Evolutionary conservation across 129 eudicot genomes (phyloP).

Genomic region (Pittosporum tobira): DNA sequence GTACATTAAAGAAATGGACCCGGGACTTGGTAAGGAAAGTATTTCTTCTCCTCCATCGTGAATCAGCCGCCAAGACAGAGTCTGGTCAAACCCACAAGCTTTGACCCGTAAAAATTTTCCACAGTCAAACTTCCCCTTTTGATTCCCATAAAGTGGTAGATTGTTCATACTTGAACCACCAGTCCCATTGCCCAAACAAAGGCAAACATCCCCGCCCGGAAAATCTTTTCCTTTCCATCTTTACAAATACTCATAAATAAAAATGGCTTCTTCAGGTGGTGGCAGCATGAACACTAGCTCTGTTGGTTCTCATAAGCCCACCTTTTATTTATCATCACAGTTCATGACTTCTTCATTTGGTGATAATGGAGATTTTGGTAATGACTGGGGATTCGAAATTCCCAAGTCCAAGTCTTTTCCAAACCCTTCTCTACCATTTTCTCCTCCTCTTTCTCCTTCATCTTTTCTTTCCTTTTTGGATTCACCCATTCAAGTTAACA

Average conservation of each 20-base stretch:
- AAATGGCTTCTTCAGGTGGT: too few relatives aligned
- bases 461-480: slow-evolving; percentile 36
- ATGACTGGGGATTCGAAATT: slow-evolving; percentile 6
- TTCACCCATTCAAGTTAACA: slow-evolving; percentile 31
- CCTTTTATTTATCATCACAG: not conserved
- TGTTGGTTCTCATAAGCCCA: too few relatives aligned
- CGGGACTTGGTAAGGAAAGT: too few relatives aligned
- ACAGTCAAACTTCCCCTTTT: not conserved
- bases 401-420: slow-evolving; percentile 23
- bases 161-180: not conserved
- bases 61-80: not conserved
- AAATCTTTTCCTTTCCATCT: not conserved
- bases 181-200: not conserved
- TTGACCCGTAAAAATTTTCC: not conserved
- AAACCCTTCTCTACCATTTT: slow-evolving; percentile 27
- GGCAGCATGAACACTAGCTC: too few relatives aligned
- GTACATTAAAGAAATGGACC: too few relatives aligned
- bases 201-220: too few relatives aligned
- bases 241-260: not conserved
- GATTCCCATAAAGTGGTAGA: not conserved
- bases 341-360: slow-evolving; percentile 13
- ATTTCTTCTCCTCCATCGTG: not conserved
- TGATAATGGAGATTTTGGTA: slow-evolving; percentile 11
- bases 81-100: not conserved
- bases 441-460: slow-evolving; percentile 34